These are phyloP conservation scores for Paramecium octaurelia DNA, from an alignment of 73 alveolate species.

Conservation along the genomic window DNA sequence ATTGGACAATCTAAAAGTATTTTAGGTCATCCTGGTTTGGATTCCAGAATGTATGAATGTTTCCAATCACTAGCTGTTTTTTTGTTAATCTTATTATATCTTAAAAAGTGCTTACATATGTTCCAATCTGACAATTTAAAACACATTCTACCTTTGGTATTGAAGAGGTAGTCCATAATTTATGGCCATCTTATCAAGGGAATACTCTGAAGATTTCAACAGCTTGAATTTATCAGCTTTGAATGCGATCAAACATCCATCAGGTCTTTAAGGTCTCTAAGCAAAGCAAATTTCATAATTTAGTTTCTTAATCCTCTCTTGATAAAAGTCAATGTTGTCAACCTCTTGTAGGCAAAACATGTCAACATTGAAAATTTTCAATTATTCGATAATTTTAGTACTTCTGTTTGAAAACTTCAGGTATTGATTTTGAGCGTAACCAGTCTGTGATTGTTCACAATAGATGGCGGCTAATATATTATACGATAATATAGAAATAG, in stretches of 20 bases:
- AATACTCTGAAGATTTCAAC: background rate
- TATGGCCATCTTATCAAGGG: slow-evolving; percentile 22
- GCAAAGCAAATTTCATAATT: background rate
- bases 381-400: background rate
- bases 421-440: background rate
- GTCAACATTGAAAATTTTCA: slow-evolving; percentile 3
- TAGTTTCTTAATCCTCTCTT: background rate
- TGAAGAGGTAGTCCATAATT: background rate
- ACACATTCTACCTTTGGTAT: background rate
- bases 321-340: slow-evolving; percentile 6
- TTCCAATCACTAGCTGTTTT: slow-evolving; percentile 34
- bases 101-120: background rate
- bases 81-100: background rate
- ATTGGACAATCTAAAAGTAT: background rate
- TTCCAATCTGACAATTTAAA: background rate
- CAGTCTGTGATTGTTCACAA: background rate
- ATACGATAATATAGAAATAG: slow-evolving; percentile 44
- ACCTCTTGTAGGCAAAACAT: slow-evolving; percentile 47
- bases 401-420: slow-evolving; percentile 28
- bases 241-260: slow-evolving; percentile 26
- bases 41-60: slow-evolving; percentile 55
- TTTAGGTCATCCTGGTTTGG: slow-evolving; percentile 53
- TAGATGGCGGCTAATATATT: slow-evolving; percentile 52
- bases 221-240: slow-evolving; percentile 5
- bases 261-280: slow-evolving; percentile 28